Evolutionary conservation across 2,329 filamentous ascomycete species (phyloP), one percentile per base, ranked within the genome.

Genomic region (Pseudogymnoascus sp.): DNA sequence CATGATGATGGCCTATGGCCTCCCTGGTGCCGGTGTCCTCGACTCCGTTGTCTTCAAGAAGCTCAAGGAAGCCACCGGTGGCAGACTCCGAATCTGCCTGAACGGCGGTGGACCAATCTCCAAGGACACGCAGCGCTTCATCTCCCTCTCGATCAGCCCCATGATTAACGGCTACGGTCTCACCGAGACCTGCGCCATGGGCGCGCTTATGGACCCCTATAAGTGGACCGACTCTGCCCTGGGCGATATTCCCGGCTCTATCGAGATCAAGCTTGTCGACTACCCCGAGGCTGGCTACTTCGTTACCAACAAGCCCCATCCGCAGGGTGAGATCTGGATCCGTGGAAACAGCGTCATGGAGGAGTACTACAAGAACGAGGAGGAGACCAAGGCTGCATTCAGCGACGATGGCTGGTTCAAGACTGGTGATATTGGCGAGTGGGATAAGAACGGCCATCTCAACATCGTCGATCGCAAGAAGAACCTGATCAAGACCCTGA

Each of bases 101-200:
- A 97, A 95, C 73, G 93, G 93, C 61, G 93, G 92, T 67, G 93
- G 91, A 59, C 91, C 91, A 29, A 88, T 97, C 67, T 86, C 92
- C 18, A 86, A 88, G 71, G 88, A 90, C 58, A 97, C 93, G 1
- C 87, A 91, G 73, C 85, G 87, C 64, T 97, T 97, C 79, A 82
- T 97, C 71, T 96, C 91, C 55, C 82, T 96, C 75, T 88, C 91
- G 39, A 85, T 97, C 60, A 90, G 90, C 18, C 93, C 93, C 27
- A 96, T 97, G 92, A 86, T 97, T 68, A 84, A 82, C 66, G 93
- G 93, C 7, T 97, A 97, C 72, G 93, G 93, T 64, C 79, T 97
- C 68, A 97, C 93, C 0, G 93, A 97, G 78, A 97, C 93, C 2
- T 85, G 86, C 66, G 90, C 89, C 79, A 91, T 89, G 78, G 89